Base-by-base conservation (phyloP, 1,284 basidiomycete genomes). In the Rhizoctonia solani region DNA sequence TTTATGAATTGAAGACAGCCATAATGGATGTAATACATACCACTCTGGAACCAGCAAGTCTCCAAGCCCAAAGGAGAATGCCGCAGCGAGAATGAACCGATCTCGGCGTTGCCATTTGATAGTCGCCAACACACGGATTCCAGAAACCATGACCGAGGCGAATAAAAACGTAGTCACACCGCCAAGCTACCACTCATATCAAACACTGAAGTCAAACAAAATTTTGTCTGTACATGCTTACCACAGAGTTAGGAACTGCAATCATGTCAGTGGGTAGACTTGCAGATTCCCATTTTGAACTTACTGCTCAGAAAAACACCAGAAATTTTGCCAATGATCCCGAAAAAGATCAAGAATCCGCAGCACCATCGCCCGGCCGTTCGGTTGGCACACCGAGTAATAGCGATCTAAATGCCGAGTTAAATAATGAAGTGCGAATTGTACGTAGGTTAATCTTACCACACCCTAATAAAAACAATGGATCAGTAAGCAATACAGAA, bases 111-210 rank as follows among this genome's bases (percentile, higher is more conserved):
- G 86, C 74, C 86, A 93, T 9, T 78, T 75, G 50, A 83, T 79
- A 73, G 84, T 85, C 1, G 86, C 81, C 34, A 95, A 79, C 1
- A 95, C 88, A 37, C 89, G 85, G 41, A 91, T 69, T 54, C 93
- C 92, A 0, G 88, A 89, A 14, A 82, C 80, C 29, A 81, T 80
- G 21, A 89, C 87, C 44, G 79, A 83, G 0, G 86, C 85, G 69
- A 79, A 79, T 23, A 90, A 79, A 78, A 90, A 92, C 1, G 90
- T 91, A 13, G 89, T 93, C 1, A 92, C 88, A 3, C 91, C 91
- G 1, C 93, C 92, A 0, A 95, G 82, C 58, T 61, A 34, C 29
- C 21, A 27, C 37, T 6, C 19, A 39, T 21, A 19, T 37, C 21
- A n/a, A n/a, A n/a, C n/a, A n/a, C n/a, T 32, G 16, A 49, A 23